These are phyloP conservation scores for Tolypocladium ophioglossoides DNA, from an alignment of 2,329 filamentous ascomycete genomes.

Conservation along the genomic window DNA sequence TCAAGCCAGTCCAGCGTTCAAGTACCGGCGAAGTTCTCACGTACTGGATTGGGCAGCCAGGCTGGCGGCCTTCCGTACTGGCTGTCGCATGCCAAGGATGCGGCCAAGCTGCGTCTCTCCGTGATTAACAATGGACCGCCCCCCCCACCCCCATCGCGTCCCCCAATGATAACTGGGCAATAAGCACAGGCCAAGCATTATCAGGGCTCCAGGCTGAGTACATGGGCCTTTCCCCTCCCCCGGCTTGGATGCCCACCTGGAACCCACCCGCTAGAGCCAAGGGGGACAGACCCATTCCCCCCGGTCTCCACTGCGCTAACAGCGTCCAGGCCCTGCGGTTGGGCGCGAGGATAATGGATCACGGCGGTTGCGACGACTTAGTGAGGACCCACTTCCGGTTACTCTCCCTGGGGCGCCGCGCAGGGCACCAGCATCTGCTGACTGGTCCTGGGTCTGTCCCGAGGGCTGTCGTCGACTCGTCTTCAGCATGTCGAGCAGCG, in stretches of 20 bases:
- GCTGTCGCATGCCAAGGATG: background rate
- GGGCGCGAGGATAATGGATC: background rate
- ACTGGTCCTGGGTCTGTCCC: no score
- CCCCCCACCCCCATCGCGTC: background rate
- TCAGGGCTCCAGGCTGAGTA: background rate
- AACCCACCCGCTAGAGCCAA: background rate
- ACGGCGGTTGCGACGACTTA: background rate
- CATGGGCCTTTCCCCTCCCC: background rate
- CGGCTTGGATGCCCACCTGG: background rate
- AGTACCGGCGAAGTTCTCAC: background rate
- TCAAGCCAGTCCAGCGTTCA: background rate
- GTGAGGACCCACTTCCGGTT: background rate
- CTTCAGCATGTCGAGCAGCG: background rate
- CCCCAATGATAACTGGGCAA: background rate
- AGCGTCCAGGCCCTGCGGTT: background rate
- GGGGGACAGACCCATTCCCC: background rate
- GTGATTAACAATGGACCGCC: background rate
- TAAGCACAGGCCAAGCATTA: background rate
- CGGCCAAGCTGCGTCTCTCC: background rate
- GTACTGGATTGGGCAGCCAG: background rate
- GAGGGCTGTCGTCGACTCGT: background rate
- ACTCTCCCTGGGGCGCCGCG: background rate
- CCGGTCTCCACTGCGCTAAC: background rate
- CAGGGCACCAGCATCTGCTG: background rate
- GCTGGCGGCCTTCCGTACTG: background rate